Evolutionary conservation across 306 rosid genomes (phyloP).

Genomic region (Corylus heterophylla): DNA sequence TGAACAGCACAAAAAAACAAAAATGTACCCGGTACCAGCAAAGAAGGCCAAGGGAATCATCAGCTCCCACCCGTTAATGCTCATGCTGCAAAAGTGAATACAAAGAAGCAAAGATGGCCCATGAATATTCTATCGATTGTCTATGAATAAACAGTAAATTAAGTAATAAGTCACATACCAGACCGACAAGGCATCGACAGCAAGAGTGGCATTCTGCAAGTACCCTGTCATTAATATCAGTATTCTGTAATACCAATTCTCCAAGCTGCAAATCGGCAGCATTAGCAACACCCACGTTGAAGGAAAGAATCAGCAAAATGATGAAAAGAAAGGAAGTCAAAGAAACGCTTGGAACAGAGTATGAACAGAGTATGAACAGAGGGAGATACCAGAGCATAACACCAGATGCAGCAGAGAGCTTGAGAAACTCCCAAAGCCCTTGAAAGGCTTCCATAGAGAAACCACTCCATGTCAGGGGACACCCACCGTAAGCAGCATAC

Average conservation of each 20-base stretch:
- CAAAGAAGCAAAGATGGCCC: neutral
- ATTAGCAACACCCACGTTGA: neutral
- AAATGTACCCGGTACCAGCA: slow-evolving; percentile 65
- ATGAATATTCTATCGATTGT: neutral
- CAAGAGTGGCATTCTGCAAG: slow-evolving; percentile 61
- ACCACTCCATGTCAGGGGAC: slow-evolving; percentile 77
- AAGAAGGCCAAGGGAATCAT: slow-evolving; percentile 80
- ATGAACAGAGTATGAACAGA: neutral
- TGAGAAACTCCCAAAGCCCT: slow-evolving; percentile 71
- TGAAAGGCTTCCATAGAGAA: slow-evolving; percentile 61
- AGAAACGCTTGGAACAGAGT: neutral
- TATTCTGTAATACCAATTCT: slow-evolving; percentile 79
- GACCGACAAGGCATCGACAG: slow-evolving; percentile 73
- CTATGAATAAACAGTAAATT: neutral
- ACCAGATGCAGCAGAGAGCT: slow-evolving; percentile 72
- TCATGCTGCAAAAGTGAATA: slow-evolving; percentile 50
- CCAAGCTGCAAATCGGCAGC: slow-evolving; percentile 45
- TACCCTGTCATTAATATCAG: slow-evolving; percentile 69
- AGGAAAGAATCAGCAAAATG: neutral
- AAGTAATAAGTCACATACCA: slow-evolving; percentile 39
- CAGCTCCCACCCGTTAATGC: slow-evolving; percentile 80
- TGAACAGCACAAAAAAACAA: too few species aligned
- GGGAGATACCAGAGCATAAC: slow-evolving; percentile 60
- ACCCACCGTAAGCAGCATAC: slow-evolving; percentile 55
- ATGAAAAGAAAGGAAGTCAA: neutral